Evolutionary conservation across 805 yeast species (phyloP).

Genomic region (Ogataea angusta): DNA sequence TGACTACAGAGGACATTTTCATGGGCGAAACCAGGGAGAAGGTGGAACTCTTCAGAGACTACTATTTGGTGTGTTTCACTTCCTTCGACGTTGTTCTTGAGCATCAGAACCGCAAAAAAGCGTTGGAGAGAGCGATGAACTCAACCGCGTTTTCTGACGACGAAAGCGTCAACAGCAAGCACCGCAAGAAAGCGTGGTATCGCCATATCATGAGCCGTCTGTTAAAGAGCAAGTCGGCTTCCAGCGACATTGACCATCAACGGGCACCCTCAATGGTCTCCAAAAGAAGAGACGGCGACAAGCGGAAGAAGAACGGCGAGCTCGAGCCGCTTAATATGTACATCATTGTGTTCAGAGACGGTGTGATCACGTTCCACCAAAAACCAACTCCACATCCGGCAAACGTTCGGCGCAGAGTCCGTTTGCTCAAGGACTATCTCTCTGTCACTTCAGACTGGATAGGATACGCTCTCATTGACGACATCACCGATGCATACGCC

Average conservation of each 20-base stretch:
- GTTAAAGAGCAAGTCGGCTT: constrained; percentile 2
- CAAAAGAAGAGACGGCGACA: constrained; percentile 14
- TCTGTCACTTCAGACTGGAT: constrained; percentile 96
- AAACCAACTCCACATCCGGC: constrained; percentile 95
- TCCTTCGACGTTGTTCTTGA: constrained; percentile 80
- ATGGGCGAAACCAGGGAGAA: constrained; percentile 93
- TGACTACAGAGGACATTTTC: constrained; percentile 93
- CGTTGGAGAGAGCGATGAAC: constrained; percentile 22
- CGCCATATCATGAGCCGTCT: constrained; percentile 6
- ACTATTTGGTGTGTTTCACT: constrained; percentile 88
- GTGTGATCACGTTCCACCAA: constrained; percentile 90
- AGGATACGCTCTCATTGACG: constrained; percentile 94
- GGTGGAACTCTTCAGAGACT: constrained; percentile 86
- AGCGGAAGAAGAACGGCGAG: constrained; percentile 43
- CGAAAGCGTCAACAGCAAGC: constrained; percentile 17
- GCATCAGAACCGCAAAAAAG: constrained; percentile 40
- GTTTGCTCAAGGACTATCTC: constrained; percentile 81
- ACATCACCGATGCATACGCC: constrained; percentile 95
- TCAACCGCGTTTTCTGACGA: constrained; percentile 16
- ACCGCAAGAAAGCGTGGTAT: constrained; percentile 19
- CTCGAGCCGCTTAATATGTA: constrained; percentile 89
- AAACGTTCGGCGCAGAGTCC: constrained; percentile 89
- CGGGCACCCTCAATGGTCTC: constrained; percentile 21
- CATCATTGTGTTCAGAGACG: constrained; percentile 85
- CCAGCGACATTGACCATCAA: constrained; percentile 1